Conservation (phyloP, 495 filamentous ascomycete species). For the Penicillium longicatenatum region DNA sequence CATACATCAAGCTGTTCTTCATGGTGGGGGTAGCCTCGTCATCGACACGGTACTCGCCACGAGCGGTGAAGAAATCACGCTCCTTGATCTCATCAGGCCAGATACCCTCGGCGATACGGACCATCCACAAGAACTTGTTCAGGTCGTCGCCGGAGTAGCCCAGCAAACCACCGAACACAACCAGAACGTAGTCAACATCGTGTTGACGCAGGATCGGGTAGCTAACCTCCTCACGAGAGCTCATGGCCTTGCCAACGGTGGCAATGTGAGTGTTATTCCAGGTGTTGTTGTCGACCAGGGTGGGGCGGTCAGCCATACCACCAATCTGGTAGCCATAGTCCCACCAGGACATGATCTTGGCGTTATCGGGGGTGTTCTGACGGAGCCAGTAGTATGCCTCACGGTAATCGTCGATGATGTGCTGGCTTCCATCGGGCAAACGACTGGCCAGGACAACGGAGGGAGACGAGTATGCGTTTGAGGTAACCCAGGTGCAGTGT, state of each 20-base stretch:
- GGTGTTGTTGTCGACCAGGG: conserved; percentile 98
- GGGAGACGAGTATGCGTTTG: conserved; percentile 96
- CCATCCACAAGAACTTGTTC: conserved; percentile 99
- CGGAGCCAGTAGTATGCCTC: conserved; percentile 99
- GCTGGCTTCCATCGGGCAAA: conserved; percentile 91
- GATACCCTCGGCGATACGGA: conserved; percentile 97
- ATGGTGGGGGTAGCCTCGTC: conserved; percentile 94
- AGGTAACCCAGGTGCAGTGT: conserved; percentile 99
- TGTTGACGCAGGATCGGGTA: conserved; percentile 98
- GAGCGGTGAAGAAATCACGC: conserved; percentile 90
- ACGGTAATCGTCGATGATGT: conserved; percentile 99
- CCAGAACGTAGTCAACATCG: conserved; percentile 96
- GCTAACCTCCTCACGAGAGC: conserved; percentile 93
- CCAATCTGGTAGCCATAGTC: conserved; percentile 99
- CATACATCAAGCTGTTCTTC: conserved; percentile 98
- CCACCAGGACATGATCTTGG: conserved; percentile 99
- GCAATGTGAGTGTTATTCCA: conserved; percentile 99
- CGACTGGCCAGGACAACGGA: conserved; percentile 94
- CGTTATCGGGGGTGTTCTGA: conserved; percentile 90
- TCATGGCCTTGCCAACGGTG: conserved; percentile 99
- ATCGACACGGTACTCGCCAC: conserved; percentile 96
- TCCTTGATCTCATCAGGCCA: conserved; percentile 99
- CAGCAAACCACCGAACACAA: conserved; percentile 94
- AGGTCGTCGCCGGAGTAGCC: conserved; percentile 99
- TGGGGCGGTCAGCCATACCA: conserved; percentile 98